Conservation (phyloP, 2,329 filamentous ascomycete species). For the Xylariomycetidae sp. region DNA sequence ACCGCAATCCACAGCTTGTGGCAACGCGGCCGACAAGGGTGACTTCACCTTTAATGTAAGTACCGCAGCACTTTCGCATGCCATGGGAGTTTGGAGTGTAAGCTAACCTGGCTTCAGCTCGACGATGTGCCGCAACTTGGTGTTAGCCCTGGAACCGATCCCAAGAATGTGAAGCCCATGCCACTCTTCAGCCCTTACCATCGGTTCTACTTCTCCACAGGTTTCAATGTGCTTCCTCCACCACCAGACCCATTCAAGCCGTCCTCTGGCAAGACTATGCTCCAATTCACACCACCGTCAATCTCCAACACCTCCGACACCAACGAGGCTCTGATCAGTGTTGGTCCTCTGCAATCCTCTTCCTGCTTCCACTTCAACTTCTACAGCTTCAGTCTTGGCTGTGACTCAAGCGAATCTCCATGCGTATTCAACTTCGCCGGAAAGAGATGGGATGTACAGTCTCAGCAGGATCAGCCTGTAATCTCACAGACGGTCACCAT, state of each 20-base stretch:
- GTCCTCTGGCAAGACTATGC: constrained; percentile 25
- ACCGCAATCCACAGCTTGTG: constrained; percentile 14
- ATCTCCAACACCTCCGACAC: constrained; percentile 14
- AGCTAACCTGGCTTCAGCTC: constrained; percentile 17
- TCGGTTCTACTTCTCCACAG: constrained; percentile 24
- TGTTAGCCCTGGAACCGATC: constrained; percentile 7
- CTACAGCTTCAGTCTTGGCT: constrained; percentile 21
- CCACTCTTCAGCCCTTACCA: constrained; percentile 25
- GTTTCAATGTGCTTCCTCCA: constrained; percentile 18
- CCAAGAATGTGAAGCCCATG: constrained; percentile 15
- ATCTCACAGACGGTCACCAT: constrained; percentile 15
- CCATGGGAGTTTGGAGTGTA: not conserved
- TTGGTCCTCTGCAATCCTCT: constrained; percentile 17
- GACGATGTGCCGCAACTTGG: constrained; percentile 20
- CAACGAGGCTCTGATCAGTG: constrained; percentile 18
- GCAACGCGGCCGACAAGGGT: constrained; percentile 18
- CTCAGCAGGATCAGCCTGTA: constrained; percentile 10
- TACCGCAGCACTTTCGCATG: not conserved
- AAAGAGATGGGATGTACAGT: constrained; percentile 15
- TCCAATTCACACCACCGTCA: constrained; percentile 24
- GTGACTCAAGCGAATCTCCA: constrained; percentile 18
- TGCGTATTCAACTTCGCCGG: constrained; percentile 27
- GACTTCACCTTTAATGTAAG: constrained; percentile 26
- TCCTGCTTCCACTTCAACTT: constrained; percentile 25
- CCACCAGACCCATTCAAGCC: constrained; percentile 15